phyloP scores from a whole-genome alignment of 352 stramenopile species.

The Pythium diclinum region DNA sequence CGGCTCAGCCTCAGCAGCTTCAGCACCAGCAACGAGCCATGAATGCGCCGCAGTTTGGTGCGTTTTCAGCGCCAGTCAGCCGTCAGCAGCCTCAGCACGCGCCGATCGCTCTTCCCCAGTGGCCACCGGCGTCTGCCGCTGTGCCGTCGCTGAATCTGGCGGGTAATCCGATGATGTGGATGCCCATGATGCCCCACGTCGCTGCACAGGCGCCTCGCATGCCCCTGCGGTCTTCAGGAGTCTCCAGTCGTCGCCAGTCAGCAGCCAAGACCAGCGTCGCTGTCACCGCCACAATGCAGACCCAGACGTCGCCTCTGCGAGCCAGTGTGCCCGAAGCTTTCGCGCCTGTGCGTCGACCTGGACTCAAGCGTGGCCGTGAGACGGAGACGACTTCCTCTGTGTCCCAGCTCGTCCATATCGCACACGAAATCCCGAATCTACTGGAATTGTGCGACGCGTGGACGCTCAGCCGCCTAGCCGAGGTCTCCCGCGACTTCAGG shows the following conservation, averaged over 20 bases:
- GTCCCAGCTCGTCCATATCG: slow-evolving; percentile 34
- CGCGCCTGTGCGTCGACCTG: not conserved
- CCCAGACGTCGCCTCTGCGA: slow-evolving; percentile 6
- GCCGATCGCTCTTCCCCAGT: slow-evolving; percentile 5
- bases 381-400: not conserved
- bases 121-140: not conserved
- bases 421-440: slow-evolving; percentile 40
- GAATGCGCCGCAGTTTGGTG: not conserved
- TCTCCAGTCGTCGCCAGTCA: not conserved
- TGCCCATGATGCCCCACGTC: slow-evolving; percentile 14
- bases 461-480: slow-evolving; percentile 38
- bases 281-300: not conserved
- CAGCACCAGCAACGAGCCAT: slow-evolving; percentile 6
- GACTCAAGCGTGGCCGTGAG: slow-evolving; percentile 12
- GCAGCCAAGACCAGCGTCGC: not conserved
- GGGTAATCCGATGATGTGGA: slow-evolving; percentile 15
- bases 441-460: slow-evolving; percentile 52
- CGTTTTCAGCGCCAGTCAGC: slow-evolving; percentile 1
- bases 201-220: not conserved
- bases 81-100: not conserved
- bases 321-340: not conserved
- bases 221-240: not conserved
- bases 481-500: slow-evolving; percentile 37
- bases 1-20: not conserved
- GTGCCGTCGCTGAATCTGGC: not conserved